Percentiles rank a stretch among this genome's conserved stretches.
Evolutionary conservation across 495 filamentous ascomycete species (phyloP).

Genomic region (Peziza echinospora): DNA sequence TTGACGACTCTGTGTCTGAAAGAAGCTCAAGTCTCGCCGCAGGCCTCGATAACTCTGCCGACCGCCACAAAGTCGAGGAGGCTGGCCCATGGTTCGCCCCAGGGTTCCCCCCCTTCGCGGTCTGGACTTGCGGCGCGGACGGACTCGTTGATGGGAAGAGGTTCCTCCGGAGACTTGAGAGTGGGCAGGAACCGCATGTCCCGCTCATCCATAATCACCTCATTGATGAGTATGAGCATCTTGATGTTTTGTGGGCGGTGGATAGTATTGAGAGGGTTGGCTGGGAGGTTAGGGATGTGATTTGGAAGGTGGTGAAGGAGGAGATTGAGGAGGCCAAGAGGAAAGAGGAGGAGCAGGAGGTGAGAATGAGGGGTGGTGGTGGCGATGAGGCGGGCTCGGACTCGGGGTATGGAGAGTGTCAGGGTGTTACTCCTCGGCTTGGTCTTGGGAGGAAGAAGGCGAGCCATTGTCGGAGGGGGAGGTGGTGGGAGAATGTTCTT

Average conservation of each 20-base stretch:
- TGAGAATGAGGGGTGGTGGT: background rate
- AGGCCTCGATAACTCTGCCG: background rate
- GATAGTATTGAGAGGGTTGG: slow-evolving; percentile 70
- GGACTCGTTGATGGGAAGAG: slow-evolving; percentile 61
- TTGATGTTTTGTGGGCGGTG: slow-evolving; percentile 94
- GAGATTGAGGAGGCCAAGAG: slow-evolving; percentile 13
- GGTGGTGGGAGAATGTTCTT: too few species aligned
- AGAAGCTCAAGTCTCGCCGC: background rate
- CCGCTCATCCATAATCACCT: slow-evolving; percentile 58
- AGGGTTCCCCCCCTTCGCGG: slow-evolving; percentile 58
- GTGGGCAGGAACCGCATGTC: slow-evolving; percentile 64
- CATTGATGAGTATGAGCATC: slow-evolving; percentile 80
- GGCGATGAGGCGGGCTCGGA: too few species aligned
- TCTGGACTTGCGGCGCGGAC: slow-evolving; percentile 76
- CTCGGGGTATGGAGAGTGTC: too few species aligned
- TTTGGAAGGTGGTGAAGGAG: slow-evolving; percentile 51
- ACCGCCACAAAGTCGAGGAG: background rate
- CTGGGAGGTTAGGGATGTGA: slow-evolving; percentile 53
- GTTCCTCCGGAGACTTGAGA: slow-evolving; percentile 50
- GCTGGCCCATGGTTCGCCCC: slow-evolving; percentile 56
- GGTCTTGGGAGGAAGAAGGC: too few species aligned
- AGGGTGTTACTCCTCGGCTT: too few species aligned
- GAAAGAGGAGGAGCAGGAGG: background rate
- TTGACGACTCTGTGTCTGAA: too few species aligned
- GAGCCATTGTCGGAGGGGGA: too few species aligned